phyloP scores from a whole-genome alignment of 495 filamentous ascomycete species.

The Aspergillus sparsus region DNA sequence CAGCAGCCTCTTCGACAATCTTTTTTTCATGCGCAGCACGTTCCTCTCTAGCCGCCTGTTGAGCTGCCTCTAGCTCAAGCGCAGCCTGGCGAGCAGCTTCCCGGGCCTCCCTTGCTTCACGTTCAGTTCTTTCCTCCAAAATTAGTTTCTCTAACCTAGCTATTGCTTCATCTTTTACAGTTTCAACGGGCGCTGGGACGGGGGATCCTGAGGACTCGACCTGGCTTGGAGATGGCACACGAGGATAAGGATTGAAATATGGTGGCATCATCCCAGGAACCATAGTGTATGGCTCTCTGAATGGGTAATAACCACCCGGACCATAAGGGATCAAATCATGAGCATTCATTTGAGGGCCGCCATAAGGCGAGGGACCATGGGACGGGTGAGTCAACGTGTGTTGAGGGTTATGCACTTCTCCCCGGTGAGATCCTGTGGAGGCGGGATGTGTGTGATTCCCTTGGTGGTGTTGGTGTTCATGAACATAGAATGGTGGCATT shows the following conservation, averaged over 20 bases:
- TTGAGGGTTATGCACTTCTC: conserved; percentile 35
- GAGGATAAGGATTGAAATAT: conserved; percentile 40
- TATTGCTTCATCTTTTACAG: conserved; percentile 53
- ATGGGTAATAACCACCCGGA: conserved; percentile 44
- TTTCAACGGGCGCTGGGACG: conserved; percentile 30
- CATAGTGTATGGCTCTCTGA: conserved; percentile 44
- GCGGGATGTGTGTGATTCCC: conserved; percentile 34
- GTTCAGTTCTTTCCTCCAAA: conserved; percentile 48
- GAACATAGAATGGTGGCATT: conserved; percentile 41
- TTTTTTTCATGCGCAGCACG: conserved; percentile 46
- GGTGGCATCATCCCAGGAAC: conserved; percentile 44
- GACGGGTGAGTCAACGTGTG: conserved; percentile 34
- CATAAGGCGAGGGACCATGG: conserved; percentile 38
- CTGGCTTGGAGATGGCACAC: conserved; percentile 38
- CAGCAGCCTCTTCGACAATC: conserved; percentile 43
- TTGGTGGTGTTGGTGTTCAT: conserved; percentile 35
- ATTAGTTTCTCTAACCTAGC: conserved; percentile 55
- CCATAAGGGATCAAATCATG: conserved; percentile 56
- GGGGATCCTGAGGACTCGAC: conserved; percentile 31
- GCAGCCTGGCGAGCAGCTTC: conserved; percentile 44
- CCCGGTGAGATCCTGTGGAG: conserved; percentile 31
- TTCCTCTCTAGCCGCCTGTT: conserved; percentile 53
- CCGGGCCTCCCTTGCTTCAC: conserved; percentile 44
- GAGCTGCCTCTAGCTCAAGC: conserved; percentile 50
- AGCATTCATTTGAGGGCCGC: conserved; percentile 32